Evolutionary conservation across 306 rosid genomes (phyloP).

Genomic region (Cucumis cinereus): DNA sequence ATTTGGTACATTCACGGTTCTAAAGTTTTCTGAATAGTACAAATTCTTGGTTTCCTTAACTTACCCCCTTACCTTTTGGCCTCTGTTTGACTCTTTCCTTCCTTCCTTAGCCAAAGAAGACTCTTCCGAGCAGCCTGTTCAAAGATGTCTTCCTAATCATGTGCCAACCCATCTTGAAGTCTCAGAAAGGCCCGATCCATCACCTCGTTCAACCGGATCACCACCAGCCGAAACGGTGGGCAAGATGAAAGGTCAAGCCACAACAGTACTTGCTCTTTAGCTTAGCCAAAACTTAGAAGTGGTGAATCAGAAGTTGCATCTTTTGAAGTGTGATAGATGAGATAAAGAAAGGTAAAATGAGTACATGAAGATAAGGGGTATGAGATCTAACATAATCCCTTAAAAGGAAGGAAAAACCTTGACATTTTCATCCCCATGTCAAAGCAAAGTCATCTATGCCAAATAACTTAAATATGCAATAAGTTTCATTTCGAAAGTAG

Average conservation of each 20-base stretch:
- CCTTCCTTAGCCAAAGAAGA: slow-evolving; percentile 22
- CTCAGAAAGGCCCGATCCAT: slow-evolving; percentile 29
- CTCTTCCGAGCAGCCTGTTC: slow-evolving; percentile 13
- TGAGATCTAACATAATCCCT: slow-evolving; percentile 9
- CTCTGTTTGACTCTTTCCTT: neutral
- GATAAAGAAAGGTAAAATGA: neutral
- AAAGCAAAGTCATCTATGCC: neutral
- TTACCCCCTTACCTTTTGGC: neutral
- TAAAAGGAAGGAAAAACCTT: slow-evolving; percentile 3
- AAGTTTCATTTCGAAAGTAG: no score
- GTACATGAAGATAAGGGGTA: neutral
- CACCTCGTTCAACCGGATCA: slow-evolving; percentile 17
- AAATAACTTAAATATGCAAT: neutral
- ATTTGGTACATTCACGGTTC: no score
- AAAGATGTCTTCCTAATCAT: slow-evolving; percentile 17
- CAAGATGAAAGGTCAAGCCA: slow-evolving; percentile 3
- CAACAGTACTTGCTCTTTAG: neutral
- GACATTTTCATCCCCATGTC: neutral
- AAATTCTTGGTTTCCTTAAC: neutral
- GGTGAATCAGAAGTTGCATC: neutral
- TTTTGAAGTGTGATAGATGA: neutral
- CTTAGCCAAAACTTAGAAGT: no score
- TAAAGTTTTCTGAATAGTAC: neutral
- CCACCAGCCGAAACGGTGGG: slow-evolving; percentile 10
- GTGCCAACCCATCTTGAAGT: slow-evolving; percentile 12